A percentile compares a stretch with the other conserved stretches of the same genome.
phyloP scores from a whole-genome alignment of 1,139 yeast genomes.

The Candida dubliniensis region DNA sequence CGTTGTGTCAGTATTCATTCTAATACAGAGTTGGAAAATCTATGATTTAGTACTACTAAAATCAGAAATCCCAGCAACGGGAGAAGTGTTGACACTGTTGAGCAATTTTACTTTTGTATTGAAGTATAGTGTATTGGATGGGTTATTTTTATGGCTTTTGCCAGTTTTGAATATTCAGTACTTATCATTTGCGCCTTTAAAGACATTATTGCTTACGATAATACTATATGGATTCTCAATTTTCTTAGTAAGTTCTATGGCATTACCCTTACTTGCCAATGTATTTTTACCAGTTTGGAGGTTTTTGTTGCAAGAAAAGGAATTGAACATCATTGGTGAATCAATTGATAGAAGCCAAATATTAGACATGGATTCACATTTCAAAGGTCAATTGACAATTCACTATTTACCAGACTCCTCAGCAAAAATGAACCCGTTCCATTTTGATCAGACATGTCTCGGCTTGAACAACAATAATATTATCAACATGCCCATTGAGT shows the following conservation, averaged over 20 bases:
- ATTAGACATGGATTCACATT: constrained; percentile 67
- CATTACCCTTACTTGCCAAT: constrained; percentile 36
- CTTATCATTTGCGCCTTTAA: constrained; percentile 57
- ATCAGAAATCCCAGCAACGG: constrained; percentile 24
- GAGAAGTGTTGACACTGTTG: constrained; percentile 24
- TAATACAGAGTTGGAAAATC: constrained; percentile 79
- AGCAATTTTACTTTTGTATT: constrained; percentile 59
- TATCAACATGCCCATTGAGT: constrained; percentile 65
- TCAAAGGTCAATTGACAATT: constrained; percentile 82
- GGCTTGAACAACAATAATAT: constrained; percentile 26
- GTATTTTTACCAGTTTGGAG: constrained; percentile 48
- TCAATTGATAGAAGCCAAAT: constrained; percentile 41
- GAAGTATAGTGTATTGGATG: constrained; percentile 74
- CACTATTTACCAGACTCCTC: constrained; percentile 91
- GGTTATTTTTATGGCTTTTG: constrained; percentile 62
- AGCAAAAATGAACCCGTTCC: constrained; percentile 78
- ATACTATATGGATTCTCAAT: constrained; percentile 39
- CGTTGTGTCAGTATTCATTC: constrained; percentile 61
- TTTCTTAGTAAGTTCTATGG: constrained; percentile 40
- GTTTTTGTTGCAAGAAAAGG: constrained; percentile 48
- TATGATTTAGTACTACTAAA: constrained; percentile 61
- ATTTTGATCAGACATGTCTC: constrained; percentile 59
- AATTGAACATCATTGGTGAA: constrained; percentile 69
- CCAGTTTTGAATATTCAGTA: constrained; percentile 78
- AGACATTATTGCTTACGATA: constrained; percentile 46